Base-by-base conservation (phyloP, 345 rosid species). In the Brassica juncea region DNA sequence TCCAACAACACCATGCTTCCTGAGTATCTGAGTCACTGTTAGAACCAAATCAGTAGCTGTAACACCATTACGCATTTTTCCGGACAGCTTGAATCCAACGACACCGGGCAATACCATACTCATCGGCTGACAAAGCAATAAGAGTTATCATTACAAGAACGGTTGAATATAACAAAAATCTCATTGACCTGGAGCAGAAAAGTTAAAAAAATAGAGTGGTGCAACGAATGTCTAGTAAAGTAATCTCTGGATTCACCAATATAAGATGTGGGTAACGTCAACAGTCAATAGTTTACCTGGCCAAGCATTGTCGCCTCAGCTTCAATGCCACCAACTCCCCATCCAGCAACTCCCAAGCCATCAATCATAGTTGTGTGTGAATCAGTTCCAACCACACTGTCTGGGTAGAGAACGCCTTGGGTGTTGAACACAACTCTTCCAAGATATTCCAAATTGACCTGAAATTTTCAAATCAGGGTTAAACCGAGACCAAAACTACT, bases 81-180 rank as follows among this genome's bases (percentile, higher is more conserved):
- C 92, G 0, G 84, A 60, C 80, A 94, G 84, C 74, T 94, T 92
- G 70, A 92, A 94, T 28, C 98, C 98, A 76, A 94, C 97, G 62
- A 92, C 98, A 82, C 98, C 98, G 57, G 98, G 97, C 81, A 94
- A 83, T 68, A 94, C 98, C 98, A 94, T 94, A 87, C 98, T 94
- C 97, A 94, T 94, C 42, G 98, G 98, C 98, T 94, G 87, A 47
- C 52, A 44, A 47, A 60, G 21, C 2, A 68, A 23, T 37, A 55
- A 42, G 14, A 58, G 1, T 42, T 1, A 65, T 66, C 57, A 32
- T 32, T 21, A 69, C 12, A 54, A 32, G 32, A 39, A 58, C 23
- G 32, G 35, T 8, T 66, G 2, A 6, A 15, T 31, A 68, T 6
- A 54, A 42, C 4, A 47, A 6, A 47, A 57, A 63, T 3, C 8